phyloP scores from a whole-genome alignment of 2,329 filamentous ascomycete species.

The Incumbomyces lentus region DNA sequence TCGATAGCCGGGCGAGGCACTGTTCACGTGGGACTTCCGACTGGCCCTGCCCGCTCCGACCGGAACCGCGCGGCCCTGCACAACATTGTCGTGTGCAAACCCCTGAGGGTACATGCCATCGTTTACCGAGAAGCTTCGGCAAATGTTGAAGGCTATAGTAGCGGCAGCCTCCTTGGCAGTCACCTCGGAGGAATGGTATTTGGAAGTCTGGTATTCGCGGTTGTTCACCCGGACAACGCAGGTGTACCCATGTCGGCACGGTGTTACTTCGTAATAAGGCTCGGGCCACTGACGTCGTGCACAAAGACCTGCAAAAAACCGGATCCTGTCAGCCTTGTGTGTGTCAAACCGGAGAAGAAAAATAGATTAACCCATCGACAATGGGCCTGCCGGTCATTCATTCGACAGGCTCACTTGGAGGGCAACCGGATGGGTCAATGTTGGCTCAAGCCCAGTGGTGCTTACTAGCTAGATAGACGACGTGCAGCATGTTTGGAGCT shows the following conservation, averaged over 20 bases:
- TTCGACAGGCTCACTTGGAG: too few relatives aligned
- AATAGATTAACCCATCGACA: too few relatives aligned
- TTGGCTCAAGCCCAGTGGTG: background rate
- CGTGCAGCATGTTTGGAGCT: constrained; percentile 20
- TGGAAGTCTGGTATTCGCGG: constrained; percentile 87
- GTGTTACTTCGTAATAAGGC: constrained; percentile 70
- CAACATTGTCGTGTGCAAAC: constrained; percentile 43
- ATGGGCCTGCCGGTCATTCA: too few relatives aligned
- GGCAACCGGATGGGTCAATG: too few relatives aligned
- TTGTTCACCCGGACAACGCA: constrained; percentile 94
- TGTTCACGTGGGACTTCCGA: constrained; percentile 36
- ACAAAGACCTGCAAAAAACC: constrained; percentile 64
- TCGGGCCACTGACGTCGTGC: constrained; percentile 88
- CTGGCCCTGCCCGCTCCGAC: constrained; percentile 49
- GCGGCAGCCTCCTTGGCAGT: constrained; percentile 87
- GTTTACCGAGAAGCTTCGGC: constrained; percentile 93
- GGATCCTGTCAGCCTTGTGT: background rate
- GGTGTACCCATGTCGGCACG: constrained; percentile 56
- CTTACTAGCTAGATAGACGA: constrained; percentile 21
- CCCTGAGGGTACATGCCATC: constrained; percentile 69
- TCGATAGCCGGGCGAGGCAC: constrained; percentile 40
- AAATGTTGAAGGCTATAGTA: constrained; percentile 94
- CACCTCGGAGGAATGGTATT: constrained; percentile 68
- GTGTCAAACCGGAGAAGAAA: background rate
- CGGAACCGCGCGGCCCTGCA: constrained; percentile 54